Conservation (phyloP, 2,329 filamentous ascomycete genomes). For the Eutypella sp. region DNA sequence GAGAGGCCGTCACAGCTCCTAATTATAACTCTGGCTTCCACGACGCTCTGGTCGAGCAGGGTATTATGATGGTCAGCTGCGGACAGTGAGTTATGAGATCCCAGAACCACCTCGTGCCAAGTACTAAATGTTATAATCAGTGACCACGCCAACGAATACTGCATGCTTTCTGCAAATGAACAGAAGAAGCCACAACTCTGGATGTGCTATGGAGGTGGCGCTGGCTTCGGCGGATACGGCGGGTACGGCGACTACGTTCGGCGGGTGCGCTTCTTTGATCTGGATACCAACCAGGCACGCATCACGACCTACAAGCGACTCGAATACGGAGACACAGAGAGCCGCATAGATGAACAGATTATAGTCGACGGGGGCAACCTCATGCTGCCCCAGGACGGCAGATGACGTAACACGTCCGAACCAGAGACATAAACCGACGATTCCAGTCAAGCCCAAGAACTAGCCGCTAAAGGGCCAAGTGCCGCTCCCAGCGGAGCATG, state of each 20-base stretch:
- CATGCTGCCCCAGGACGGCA: conserved; percentile 11
- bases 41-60: conserved; percentile 80
- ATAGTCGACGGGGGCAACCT: conserved; percentile 58
- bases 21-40: conserved; percentile 89
- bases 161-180: conserved; percentile 60
- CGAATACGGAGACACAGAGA: conserved; percentile 57
- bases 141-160: conserved; percentile 97
- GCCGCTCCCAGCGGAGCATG: no score
- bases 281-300: conserved; percentile 85
- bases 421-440: no score
- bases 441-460: no score
- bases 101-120: not conserved
- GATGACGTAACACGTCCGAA: conserved; percentile 5
- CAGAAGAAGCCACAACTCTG: conserved; percentile 65
- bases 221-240: conserved; percentile 91
- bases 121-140: conserved; percentile 32
- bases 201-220: conserved; percentile 97
- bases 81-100: conserved; percentile 67
- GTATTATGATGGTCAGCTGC: conserved; percentile 80
- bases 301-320: conserved; percentile 91
- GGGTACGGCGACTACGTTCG: conserved; percentile 84
- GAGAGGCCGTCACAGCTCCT: conserved; percentile 82
- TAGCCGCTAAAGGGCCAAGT: no score
- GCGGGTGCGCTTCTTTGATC: conserved; percentile 81
- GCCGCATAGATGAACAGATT: conserved; percentile 58